A percentile compares a stretch with the other conserved stretches of the same genome.
Evolutionary conservation across 2,329 filamentous ascomycete genomes (phyloP).

Genomic region (Ambrosiella xylebori): DNA sequence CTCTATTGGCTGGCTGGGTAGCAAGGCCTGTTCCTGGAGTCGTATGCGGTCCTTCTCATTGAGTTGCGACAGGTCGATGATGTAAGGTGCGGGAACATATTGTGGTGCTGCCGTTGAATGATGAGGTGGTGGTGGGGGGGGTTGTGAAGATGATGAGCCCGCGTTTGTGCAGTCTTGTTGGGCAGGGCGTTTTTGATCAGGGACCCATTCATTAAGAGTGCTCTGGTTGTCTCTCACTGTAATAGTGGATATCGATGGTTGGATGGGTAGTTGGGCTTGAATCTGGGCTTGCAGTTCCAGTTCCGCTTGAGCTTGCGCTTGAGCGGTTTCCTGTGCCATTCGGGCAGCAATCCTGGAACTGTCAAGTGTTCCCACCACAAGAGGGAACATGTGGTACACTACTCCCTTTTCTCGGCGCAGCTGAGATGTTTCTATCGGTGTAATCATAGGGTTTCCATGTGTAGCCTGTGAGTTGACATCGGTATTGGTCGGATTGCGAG

Average conservation of each 20-base stretch:
- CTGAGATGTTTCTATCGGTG: constrained; percentile 73
- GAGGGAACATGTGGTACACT: constrained; percentile 71
- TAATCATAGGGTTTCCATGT: constrained; percentile 35
- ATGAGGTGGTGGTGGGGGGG: constrained; percentile 15
- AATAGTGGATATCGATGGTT: too few relatives aligned
- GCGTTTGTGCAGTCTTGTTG: constrained; percentile 6
- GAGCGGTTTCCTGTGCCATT: constrained; percentile 14
- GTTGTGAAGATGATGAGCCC: constrained; percentile 4
- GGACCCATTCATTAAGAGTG: constrained; percentile 14
- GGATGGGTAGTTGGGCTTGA: not conserved
- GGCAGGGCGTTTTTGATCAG: constrained; percentile 8
- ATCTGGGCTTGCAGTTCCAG: not conserved
- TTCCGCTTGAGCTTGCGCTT: constrained; percentile 12
- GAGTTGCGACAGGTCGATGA: constrained; percentile 42
- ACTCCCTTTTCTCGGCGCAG: constrained; percentile 81
- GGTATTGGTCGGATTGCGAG: constrained; percentile 19
- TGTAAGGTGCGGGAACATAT: constrained; percentile 42
- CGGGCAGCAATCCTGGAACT: constrained; percentile 28
- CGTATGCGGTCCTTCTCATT: constrained; percentile 71
- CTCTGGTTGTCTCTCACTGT: constrained; percentile 17
- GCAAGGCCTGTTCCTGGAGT: constrained; percentile 57
- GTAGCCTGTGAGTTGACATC: constrained; percentile 28
- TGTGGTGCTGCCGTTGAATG: constrained; percentile 41
- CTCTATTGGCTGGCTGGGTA: constrained; percentile 52
- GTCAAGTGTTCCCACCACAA: constrained; percentile 74